Base-by-base conservation (phyloP, 192 early-diverging fungal genomes). In the Linnemannia elongata region DNA sequence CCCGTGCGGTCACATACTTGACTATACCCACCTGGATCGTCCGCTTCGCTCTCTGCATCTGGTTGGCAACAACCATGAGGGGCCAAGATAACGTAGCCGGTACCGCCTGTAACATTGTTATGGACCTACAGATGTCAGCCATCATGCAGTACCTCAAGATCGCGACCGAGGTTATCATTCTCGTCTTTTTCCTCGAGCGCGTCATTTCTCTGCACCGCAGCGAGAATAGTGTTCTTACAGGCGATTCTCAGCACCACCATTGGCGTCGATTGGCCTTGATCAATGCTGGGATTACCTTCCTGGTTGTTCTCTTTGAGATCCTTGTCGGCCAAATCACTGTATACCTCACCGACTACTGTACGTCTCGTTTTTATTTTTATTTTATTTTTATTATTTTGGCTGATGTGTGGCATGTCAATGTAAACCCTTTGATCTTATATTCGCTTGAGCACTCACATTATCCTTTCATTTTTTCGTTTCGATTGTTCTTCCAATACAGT, bases 111-210 rank as follows among this genome's bases (percentile, higher is more conserved):
- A 17, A 81, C 20, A 78, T 68, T n/a, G 39, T 45, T 0, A 87
- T 81, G 85, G 69, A 87, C 76, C 77, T 69, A 9, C 27, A 75
- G 9, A 52, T 87, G 44, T 81, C 85, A 0, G 76, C 85, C 13
- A 69, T 78, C 54, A 87, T 87, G 79, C 85, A 87, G 42, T 87
- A 87, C 20, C 36, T 87, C 72, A 87, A 87, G 52, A 87, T 87
- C 45, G 85, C 85, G 35, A 87, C 85, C 30, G 85, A 87, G 66
- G 57, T 81, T 72, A 78, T 87, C 44, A 87, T 87, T n/a, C 44
- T 78, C 2, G 70, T 74, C 38, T 87, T 87, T 73, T 87, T 87
- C 76, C 80, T 87, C 22, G 80, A 87, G 5, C 85, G 85, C 36
- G 85, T 81, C 52, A 78, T 87, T 71, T 79, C 85, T 36, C 71